Percentiles rank a stretch among this genome's conserved stretches.
These are phyloP conservation scores for Moricandia moricandioides DNA, from an alignment of 345 rosid species.

Conservation along the genomic window DNA sequence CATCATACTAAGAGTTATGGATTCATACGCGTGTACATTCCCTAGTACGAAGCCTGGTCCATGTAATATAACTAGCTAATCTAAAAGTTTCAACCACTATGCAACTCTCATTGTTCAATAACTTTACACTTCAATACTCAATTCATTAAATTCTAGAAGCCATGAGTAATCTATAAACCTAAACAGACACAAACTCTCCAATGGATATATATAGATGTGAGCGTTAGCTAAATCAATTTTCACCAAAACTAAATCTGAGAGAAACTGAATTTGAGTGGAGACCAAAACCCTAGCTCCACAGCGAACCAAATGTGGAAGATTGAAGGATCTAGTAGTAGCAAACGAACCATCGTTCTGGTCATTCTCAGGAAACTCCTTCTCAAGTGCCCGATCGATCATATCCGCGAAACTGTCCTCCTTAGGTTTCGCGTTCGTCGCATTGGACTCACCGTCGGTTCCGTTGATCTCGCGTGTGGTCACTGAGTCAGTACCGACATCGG, in stretches of 20 bases:
- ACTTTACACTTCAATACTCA: slow-evolving; percentile 2
- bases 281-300: slow-evolving; percentile 33
- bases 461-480: slow-evolving; percentile 36
- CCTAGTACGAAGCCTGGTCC: neutral
- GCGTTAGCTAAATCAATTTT: neutral
- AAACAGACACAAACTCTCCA: neutral
- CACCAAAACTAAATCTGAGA: neutral
- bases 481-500: slow-evolving; percentile 35
- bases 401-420: slow-evolving; percentile 75
- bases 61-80: neutral
- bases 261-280: slow-evolving; percentile 3
- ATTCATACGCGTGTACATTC: neutral
- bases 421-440: slow-evolving; percentile 48
- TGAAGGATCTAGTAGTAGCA: slow-evolving; percentile 41
- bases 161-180: slow-evolving; percentile 24
- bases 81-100: neutral
- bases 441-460: slow-evolving; percentile 39
- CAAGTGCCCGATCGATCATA: slow-evolving; percentile 85
- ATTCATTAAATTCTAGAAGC: slow-evolving; percentile 7
- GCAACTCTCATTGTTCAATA: neutral
- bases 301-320: slow-evolving; percentile 6
- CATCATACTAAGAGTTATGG: neutral
- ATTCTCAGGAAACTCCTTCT: slow-evolving; percentile 82
- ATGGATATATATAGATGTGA: neutral
- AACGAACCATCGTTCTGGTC: slow-evolving; percentile 77